phyloP scores from a whole-genome alignment of 192 early-diverging fungal genomes.

The Bifiguratus adelaidae region DNA sequence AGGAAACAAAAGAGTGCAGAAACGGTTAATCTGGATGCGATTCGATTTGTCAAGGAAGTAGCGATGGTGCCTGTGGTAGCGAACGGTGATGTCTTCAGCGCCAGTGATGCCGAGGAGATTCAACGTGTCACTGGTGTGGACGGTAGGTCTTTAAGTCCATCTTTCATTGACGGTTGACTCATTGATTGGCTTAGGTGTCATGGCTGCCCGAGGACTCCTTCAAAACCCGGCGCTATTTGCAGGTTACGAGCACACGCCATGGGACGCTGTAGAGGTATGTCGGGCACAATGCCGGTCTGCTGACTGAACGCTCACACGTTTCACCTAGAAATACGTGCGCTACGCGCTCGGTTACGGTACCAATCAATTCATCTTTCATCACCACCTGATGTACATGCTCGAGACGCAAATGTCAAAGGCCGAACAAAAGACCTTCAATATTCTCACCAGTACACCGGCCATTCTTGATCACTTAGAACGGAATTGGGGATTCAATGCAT shows the following conservation, averaged over 20 bases:
- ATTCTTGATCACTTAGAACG: constrained; percentile 71
- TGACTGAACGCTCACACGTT: no score
- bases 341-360: constrained; percentile 69
- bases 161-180: neutral
- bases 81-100: constrained; percentile 78
- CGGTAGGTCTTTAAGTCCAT: no score
- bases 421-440: constrained; percentile 85
- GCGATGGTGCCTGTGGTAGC: constrained; percentile 74
- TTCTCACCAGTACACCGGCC: constrained; percentile 60
- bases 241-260: constrained; percentile 66
- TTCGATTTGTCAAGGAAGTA: constrained; percentile 73
- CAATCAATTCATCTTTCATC: constrained; percentile 78
- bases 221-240: constrained; percentile 92
- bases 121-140: constrained; percentile 69
- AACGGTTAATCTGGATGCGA: constrained; percentile 69
- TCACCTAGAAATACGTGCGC: constrained; percentile 46
- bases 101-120: constrained; percentile 63
- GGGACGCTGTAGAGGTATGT: constrained; percentile 58
- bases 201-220: constrained; percentile 85
- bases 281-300: neutral
- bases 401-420: constrained; percentile 71
- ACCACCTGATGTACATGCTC: constrained; percentile 95
- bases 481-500: constrained; percentile 22
- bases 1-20: constrained; percentile 70
- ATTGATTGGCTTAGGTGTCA: constrained; percentile 42